phyloP scores from a whole-genome alignment of 768 basidiomycete species.

The Leccinum sublutescens region DNA sequence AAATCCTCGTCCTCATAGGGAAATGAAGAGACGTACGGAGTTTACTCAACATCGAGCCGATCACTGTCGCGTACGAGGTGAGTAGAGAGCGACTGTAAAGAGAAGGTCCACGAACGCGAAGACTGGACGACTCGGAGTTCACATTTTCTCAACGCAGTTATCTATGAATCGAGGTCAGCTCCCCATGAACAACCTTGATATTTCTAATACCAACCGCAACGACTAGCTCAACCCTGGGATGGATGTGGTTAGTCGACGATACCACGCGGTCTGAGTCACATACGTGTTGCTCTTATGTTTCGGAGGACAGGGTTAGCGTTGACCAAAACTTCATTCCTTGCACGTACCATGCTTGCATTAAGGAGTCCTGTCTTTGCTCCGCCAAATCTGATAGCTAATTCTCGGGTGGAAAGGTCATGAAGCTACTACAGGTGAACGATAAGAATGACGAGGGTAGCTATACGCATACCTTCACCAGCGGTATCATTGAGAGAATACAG shows the following conservation, averaged over 20 bases:
- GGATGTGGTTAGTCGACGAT: background rate
- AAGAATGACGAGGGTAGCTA: background rate
- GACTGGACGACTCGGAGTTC: slow-evolving; percentile 82
- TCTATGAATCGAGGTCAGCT: slow-evolving; percentile 30
- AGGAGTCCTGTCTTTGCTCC: slow-evolving; percentile 75
- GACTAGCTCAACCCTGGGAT: slow-evolving; percentile 57
- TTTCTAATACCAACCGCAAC: slow-evolving; percentile 55
- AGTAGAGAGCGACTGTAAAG: slow-evolving; percentile 1
- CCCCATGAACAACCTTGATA: background rate
- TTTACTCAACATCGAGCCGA: slow-evolving; percentile 83
- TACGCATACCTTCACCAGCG: slow-evolving; percentile 63
- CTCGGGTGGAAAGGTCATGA: slow-evolving; percentile 73
- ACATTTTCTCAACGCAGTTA: slow-evolving; percentile 78
- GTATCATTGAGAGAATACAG: slow-evolving; percentile 69
- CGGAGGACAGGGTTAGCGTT: slow-evolving; percentile 4
- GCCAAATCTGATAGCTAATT: slow-evolving; percentile 73
- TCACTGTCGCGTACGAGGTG: slow-evolving; percentile 44
- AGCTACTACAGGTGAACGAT: slow-evolving; percentile 41
- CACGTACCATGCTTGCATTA: slow-evolving; percentile 73
- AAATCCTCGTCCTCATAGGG: background rate
- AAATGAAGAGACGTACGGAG: slow-evolving; percentile 42
- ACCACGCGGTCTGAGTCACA: slow-evolving; percentile 26
- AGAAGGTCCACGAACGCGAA: slow-evolving; percentile 48
- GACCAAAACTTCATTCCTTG: background rate
- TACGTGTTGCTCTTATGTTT: slow-evolving; percentile 62